Conservation (phyloP, 2,329 filamentous ascomycete genomes). For the Biscogniauxia mediterranea region DNA sequence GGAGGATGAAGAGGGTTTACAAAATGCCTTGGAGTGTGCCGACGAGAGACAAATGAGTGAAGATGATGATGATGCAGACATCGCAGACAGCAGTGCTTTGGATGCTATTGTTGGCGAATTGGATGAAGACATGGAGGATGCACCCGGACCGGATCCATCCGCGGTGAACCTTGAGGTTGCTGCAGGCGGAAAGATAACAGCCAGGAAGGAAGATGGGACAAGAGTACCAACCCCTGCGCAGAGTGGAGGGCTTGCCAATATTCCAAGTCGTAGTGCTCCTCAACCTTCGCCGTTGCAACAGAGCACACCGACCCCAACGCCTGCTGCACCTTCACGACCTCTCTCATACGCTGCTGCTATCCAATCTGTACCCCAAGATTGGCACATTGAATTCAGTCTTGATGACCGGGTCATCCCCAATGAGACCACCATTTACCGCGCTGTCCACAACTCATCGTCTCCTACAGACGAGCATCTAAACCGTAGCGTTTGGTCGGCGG, state of each 20-base stretch:
- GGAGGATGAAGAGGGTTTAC: constrained; percentile 58
- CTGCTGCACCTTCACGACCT: constrained; percentile 58
- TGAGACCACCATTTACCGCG: constrained; percentile 94
- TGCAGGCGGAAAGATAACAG: constrained; percentile 82
- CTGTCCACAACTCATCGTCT: constrained; percentile 67
- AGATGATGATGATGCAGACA: constrained; percentile 59
- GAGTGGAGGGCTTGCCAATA: constrained; percentile 35
- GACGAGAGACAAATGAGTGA: constrained; percentile 84
- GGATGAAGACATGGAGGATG: constrained; percentile 78
- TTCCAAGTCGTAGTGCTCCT: constrained; percentile 38
- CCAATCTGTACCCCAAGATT: constrained; percentile 80
- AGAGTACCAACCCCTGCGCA: constrained; percentile 80
- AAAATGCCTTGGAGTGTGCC: constrained; percentile 82
- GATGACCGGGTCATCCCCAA: constrained; percentile 80
- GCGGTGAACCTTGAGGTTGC: constrained; percentile 91
- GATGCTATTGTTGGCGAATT: constrained; percentile 89
- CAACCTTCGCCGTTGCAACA: constrained; percentile 40
- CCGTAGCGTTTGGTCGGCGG: constrained; percentile 83
- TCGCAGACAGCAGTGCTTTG: constrained; percentile 65
- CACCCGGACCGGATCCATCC: constrained; percentile 71
- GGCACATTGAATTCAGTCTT: constrained; percentile 95
- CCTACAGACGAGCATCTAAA: constrained; percentile 61
- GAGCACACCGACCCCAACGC: constrained; percentile 42
- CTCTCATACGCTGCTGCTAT: constrained; percentile 84
- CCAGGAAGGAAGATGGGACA: constrained; percentile 88